Percentiles rank a stretch among this genome's conserved stretches.
phyloP scores from a whole-genome alignment of 352 stramenopile species.

The Vaucheria bursata region DNA sequence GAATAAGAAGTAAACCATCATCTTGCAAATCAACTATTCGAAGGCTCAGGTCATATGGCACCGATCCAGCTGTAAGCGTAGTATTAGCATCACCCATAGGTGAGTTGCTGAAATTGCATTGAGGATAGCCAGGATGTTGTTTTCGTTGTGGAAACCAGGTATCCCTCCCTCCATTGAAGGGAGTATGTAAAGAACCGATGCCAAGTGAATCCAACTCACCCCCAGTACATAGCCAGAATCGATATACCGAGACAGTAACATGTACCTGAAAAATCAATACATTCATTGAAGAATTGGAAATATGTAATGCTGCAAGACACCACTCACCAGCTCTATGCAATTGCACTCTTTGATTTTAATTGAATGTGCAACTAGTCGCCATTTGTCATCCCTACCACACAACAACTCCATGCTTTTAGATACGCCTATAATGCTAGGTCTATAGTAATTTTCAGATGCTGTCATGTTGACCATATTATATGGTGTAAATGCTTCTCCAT shows the following conservation, averaged over 20 bases:
- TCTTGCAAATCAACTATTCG: constrained; percentile 18
- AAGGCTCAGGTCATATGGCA: constrained; percentile 17
- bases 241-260: constrained; percentile 72
- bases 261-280: constrained; percentile 61
- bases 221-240: constrained; percentile 83
- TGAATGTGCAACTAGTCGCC: constrained; percentile 69
- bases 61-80: constrained; percentile 13
- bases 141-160: constrained; percentile 55
- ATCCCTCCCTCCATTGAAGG: constrained; percentile 53
- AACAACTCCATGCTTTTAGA: constrained; percentile 62
- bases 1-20: constrained; percentile 26
- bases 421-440: constrained; percentile 49
- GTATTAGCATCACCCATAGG: background rate
- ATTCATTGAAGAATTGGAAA: background rate
- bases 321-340: constrained; percentile 56
- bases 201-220: constrained; percentile 57
- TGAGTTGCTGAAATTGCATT: constrained; percentile 12
- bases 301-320: background rate
- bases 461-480: background rate
- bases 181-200: constrained; percentile 50
- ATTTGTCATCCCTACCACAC: constrained; percentile 87
- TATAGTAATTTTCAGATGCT: background rate
- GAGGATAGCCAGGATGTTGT: background rate
- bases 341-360: constrained; percentile 80
- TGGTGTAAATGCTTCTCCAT: background rate